Base-by-base conservation (phyloP, 768 basidiomycete species). In the Neoboletus subvelutipes region DNA sequence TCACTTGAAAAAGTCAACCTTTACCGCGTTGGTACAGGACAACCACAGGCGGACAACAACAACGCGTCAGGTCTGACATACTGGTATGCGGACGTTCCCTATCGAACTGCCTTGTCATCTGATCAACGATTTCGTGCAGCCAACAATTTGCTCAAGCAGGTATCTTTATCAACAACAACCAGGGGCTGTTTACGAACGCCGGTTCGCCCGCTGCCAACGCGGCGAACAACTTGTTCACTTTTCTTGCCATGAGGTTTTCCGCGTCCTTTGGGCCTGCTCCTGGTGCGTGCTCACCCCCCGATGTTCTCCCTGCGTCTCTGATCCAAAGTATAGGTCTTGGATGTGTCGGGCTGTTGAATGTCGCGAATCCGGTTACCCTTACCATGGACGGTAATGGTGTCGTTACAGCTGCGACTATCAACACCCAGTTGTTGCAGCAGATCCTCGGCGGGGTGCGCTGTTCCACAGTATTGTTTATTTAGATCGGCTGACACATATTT, bases 221-320 rank as follows among this genome's bases (percentile, higher is more conserved):
- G 55, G 67, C 66, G 9, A 68, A 56, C 12, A 68, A 63, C 31
- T 36, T 68, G 45, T 68, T 70, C 46, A 68, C 68, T 13, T 68
- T 68, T 56, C 60, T 68, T n/a, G 63, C 68, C 15, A 65, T 68
- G 67, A 65, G 67, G 45, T 70, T 68, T 42, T 68, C 68, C 2
- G 34, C 42, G 10, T 52, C 68, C 1, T 58, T 68, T 45, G 66
- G 63, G 13, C 68, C 68, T 39, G 55, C 54, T 45, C 66, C 66
- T 13, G 67, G 67, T 70, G 12, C 8, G 63, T 57, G 22, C 43
- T 26, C 17, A 33, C 10, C 33, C n/a, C 5, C 8, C 7, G 31
- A 22, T 26, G 15, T 26, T 31, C 24, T 47, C 2, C 12, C 5
- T 39, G 6, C 6, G 0, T 45, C 20, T 26, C 57, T 67, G 29